Evolutionary conservation across 768 basidiomycete genomes (phyloP), one percentile per base, ranked within the genome.

Genomic region (Lactifluus volemus): DNA sequence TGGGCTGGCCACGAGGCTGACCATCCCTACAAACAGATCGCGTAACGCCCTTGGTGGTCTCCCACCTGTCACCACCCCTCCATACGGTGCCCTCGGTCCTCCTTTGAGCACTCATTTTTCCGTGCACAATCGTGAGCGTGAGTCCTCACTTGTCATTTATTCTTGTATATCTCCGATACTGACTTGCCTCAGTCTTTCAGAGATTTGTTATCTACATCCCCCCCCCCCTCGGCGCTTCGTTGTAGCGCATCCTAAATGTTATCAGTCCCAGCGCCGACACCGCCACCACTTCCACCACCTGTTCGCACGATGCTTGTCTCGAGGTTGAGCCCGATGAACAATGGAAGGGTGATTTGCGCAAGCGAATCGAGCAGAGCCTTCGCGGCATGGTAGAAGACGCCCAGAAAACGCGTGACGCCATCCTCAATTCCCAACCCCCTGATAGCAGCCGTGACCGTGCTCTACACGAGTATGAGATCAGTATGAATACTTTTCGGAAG

Each of bases 1-100:
- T 66, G 65, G 54, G 39, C 59, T 53, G 21, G 63, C 65, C 63
- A 65, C 50, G 65, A 66, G 65, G 65, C 65, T 34, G 65, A 60
- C 53, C 65, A 49, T 32, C 52, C 50, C 19, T 44, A 47, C 63
- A 59, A 48, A 60, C 63, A 57, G 58, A 47, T 59, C 39, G 11
- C 53, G 55, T 55, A 63, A 57, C 42, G 36, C 49, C 53, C 63
- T 44, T 19, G 42, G 51, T 30, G 53, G 53, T 62, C 53, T 52
- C 54, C 32, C 54, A 29, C 48, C 19, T 47, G 61, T 52, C 59
- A 49, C 52, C 49, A 34, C 10, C 65, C 63, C 47, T 49, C 63
- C 42, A 53, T 39, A 53, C 54, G 42, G 55, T 42, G 39, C 53
- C 52, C 64, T 49, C 48, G 41, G 38, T 44, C 53, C 49, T 56